Evolutionary conservation across 768 basidiomycete species (phyloP), one percentile per base, ranked within the genome.

Genomic region (Termitomyces titanicus): DNA sequence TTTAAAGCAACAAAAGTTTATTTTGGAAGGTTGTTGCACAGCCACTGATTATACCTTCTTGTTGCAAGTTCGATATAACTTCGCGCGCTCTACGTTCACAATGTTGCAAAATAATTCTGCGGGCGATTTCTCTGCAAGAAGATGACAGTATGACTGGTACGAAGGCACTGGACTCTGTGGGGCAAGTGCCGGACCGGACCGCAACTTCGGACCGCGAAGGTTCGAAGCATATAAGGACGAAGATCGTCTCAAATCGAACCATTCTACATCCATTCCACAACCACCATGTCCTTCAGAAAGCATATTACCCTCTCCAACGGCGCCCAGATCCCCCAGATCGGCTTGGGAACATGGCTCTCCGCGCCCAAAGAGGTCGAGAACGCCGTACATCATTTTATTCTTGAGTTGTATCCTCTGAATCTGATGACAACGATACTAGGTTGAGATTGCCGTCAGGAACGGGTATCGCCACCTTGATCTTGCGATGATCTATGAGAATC

Each of bases 381-480:
- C 34, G 85, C 88, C 42, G 88, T 89, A 66, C 37, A 73, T 65
- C n/a, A 9, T 53, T 51, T 40, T 20, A 10, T 27, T n/a, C 27
- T 34, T 24, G 15, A 24, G 60, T 12, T 18, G 58, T 43, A 5
- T 25, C 49, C 10, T 25, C 27, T 39, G 45, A 40, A 42, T 49
- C 55, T 37, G 29, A 51, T 33, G 42, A 51, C 5, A 17, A 35
- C 15, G 51, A 8, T 46, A 17, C 10, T 13, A 90, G 89, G 88
- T 90, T 48, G 87, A 89, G 68, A 75, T 77, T 61, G 92, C 92
- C 27, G 78, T 94, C 33, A 75, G 79, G 50, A 79, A 80, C 61
- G 91, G 91, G 1, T 94, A 93, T 68, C 79, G 89, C 47, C 92
- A 95, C 70, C 81, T 95, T 60, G 92, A 95, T 69, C 79, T 89